Percentiles rank a stretch among this genome's conserved stretches.
Evolutionary conservation across 352 stramenopile species (phyloP).

Genomic region (Globisporangium sylvaticum): DNA sequence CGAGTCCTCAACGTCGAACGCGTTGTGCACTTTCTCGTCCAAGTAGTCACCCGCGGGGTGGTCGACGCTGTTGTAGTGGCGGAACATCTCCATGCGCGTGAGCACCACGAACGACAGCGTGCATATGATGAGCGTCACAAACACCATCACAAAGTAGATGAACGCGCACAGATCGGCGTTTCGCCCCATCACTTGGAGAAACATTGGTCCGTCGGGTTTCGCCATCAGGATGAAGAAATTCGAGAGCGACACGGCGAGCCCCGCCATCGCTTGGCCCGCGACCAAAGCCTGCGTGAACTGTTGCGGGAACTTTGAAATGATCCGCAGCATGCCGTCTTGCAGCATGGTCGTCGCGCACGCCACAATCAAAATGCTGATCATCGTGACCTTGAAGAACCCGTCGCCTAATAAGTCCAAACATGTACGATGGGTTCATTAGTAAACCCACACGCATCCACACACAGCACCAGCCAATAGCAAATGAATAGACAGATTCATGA

Average conservation of each 20-base stretch:
- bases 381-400: conserved; percentile 74
- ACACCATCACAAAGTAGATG: conserved; percentile 76
- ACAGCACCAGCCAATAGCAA: conserved; percentile 4
- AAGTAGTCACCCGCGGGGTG: conserved; percentile 24
- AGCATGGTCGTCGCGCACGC: conserved; percentile 66
- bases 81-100: conserved; percentile 61
- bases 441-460: background rate
- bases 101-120: conserved; percentile 51
- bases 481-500: background rate
- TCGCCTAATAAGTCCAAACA: conserved; percentile 17
- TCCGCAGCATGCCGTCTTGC: conserved; percentile 76
- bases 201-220: conserved; percentile 15
- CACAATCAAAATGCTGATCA: conserved; percentile 70
- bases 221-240: conserved; percentile 67
- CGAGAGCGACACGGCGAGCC: conserved; percentile 63
- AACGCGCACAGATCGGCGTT: conserved; percentile 67
- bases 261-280: conserved; percentile 71
- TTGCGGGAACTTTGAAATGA: conserved; percentile 70
- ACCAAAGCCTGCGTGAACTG: conserved; percentile 77
- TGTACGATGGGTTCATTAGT: background rate
- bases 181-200: conserved; percentile 19
- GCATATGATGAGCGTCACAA: conserved; percentile 57
- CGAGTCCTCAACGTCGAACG: conserved; percentile 16
- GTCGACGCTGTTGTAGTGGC: conserved; percentile 57
- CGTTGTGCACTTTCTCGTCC: conserved; percentile 10